Base-by-base conservation (phyloP, 202 grass and related monocot species). In the Tripidium arundinaceum region DNA sequence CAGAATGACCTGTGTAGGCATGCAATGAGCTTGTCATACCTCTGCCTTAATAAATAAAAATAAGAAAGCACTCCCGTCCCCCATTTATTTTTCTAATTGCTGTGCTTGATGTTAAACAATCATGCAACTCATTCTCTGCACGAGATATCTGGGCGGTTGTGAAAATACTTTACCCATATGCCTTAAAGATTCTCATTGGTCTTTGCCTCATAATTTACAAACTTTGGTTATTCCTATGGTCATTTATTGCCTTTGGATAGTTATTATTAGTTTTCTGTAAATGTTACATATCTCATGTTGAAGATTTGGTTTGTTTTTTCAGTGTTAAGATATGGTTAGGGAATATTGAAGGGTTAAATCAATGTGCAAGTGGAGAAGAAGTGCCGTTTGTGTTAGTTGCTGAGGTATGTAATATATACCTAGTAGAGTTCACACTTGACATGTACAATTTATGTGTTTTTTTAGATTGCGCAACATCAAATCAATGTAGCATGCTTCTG, bases 301-400 rank as follows among this genome's bases (percentile, higher is more conserved):
- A 70, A 55, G 33, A 72, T 28, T 46, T 72, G 27, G 4, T 45
- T 76, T 86, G 7, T 68, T 85, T 81, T 82, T 40, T 25, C 81
- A 98, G 94, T 86, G 87, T 92, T 74, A 98, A 91, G 84, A 87
- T 98, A 89, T 98, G 94, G 92, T 81, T 43, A 43, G 84, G 81
- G 75, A 50, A 89, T 93, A 66, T 78, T 54, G 82, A 94, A 94
- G 82, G 66, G 40, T 50, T 90, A 76, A 68, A 67, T 81, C 45
- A 72, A 74, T 85, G 79, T 84, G 87, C 62, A 45, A 66, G 71
- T 31, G 33, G 65, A 80, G 83, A 82, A 71, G 79, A 80, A 79
- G 16, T 72, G 41, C 61, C 81, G 8, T 93, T 98, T 82, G 79
- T 79, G 72, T 91, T 92, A 37, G 66, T 89, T 79, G 62, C 70